These are phyloP conservation scores for Clonostachys chloroleuca DNA, from an alignment of 2,329 filamentous ascomycete species.

Conservation along the genomic window DNA sequence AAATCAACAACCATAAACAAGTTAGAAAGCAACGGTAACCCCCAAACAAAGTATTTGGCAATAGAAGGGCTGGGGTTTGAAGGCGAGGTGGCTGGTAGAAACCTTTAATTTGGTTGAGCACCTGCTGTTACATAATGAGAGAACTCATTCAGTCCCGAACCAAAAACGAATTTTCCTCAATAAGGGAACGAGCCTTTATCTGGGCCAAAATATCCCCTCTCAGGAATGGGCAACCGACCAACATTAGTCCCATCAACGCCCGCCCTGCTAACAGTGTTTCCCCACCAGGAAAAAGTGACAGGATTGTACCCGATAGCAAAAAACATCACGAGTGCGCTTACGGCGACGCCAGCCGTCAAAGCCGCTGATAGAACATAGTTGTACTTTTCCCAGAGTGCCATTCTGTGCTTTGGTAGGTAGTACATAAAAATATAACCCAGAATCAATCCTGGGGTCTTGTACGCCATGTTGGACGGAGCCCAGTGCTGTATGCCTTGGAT, in stretches of 20 bases:
- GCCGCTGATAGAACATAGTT: constrained; percentile 43
- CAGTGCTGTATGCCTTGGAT: constrained; percentile 1
- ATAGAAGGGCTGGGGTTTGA: too few species aligned
- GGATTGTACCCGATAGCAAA: constrained; percentile 29
- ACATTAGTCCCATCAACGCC: constrained; percentile 19
- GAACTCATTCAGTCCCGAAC: too few species aligned
- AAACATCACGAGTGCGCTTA: constrained; percentile 41
- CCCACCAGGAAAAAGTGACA: constrained; percentile 37
- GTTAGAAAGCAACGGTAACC: too few species aligned
- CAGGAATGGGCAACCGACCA: constrained; percentile 10
- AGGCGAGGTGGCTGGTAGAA: too few species aligned
- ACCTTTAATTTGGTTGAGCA: too few species aligned
- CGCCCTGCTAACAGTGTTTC: constrained; percentile 21
- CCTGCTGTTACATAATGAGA: too few species aligned
- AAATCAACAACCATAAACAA: too few species aligned
- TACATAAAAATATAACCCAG: too few species aligned
- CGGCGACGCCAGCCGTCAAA: constrained; percentile 37
- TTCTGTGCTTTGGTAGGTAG: constrained; percentile 7
- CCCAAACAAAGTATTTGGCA: too few species aligned
- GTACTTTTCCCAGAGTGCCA: constrained; percentile 45
- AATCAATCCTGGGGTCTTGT: too few species aligned
- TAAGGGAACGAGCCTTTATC: constrained; percentile 7
- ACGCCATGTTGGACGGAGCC: too few species aligned
- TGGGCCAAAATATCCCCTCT: constrained; percentile 24
- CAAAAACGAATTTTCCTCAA: too few species aligned